Conservation (phyloP, 2,329 filamentous ascomycete genomes). For the Blastomyces parvus region DNA sequence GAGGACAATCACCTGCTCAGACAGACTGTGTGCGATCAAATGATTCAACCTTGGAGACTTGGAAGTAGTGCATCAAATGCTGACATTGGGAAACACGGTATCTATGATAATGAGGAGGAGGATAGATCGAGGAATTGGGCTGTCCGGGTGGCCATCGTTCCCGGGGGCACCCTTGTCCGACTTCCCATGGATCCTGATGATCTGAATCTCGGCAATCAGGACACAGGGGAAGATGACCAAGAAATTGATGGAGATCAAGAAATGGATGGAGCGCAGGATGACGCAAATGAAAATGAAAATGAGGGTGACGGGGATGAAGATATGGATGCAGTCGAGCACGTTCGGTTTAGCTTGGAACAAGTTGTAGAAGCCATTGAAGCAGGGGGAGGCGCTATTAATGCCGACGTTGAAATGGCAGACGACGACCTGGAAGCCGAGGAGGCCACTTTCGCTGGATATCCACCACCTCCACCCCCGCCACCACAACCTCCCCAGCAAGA, state of each 20-base stretch:
- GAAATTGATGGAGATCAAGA: slow-evolving; percentile 35
- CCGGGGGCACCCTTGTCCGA: slow-evolving; percentile 12
- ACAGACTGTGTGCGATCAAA: slow-evolving; percentile 77
- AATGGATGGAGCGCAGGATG: slow-evolving; percentile 28
- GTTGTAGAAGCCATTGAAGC: neutral
- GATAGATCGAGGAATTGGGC: slow-evolving; percentile 21
- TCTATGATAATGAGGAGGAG: slow-evolving; percentile 68
- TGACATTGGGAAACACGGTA: slow-evolving; percentile 63
- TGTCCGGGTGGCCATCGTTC: neutral
- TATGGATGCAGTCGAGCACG: slow-evolving; percentile 36
- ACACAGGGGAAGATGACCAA: slow-evolving; percentile 30
- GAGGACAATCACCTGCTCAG: slow-evolving; percentile 69
- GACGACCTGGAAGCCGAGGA: slow-evolving; percentile 66
- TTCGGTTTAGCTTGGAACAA: slow-evolving; percentile 22
- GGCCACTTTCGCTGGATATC: slow-evolving; percentile 67
- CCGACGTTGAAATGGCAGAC: slow-evolving; percentile 49
- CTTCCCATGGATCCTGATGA: slow-evolving; percentile 13
- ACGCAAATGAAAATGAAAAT: slow-evolving; percentile 30
- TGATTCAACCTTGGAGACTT: slow-evolving; percentile 76
- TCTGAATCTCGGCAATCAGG: neutral
- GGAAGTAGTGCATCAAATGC: slow-evolving; percentile 77
- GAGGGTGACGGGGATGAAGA: slow-evolving; percentile 21
- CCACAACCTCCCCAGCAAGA: slow-evolving; percentile 35
- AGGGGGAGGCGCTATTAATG: slow-evolving; percentile 26
- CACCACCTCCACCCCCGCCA: slow-evolving; percentile 54